These are phyloP conservation scores for Avena insularis DNA, from an alignment of 176 grass and related monocot species.

Conservation along the genomic window DNA sequence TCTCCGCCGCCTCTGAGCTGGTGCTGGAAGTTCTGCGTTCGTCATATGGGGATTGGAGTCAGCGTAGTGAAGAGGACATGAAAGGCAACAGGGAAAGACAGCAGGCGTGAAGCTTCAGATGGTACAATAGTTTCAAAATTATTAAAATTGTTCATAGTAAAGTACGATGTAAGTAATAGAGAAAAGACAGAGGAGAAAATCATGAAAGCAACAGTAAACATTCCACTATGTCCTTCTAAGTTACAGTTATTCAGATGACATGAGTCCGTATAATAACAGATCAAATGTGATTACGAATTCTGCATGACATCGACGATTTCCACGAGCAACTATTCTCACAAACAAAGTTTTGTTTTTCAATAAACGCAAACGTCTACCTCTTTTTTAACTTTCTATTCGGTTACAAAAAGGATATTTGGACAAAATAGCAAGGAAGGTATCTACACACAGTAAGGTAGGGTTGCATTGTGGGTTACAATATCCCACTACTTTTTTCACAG, in stretches of 20 bases:
- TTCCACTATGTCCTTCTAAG: not conserved
- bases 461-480: not conserved
- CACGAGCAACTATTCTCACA: not conserved
- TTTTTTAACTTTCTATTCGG: not conserved
- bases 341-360: not conserved
- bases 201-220: not conserved
- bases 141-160: not conserved
- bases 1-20: conserved; percentile 52
- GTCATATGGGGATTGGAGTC: conserved; percentile 1
- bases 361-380: not conserved
- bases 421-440: not conserved
- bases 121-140: not conserved
- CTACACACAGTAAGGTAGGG: not conserved
- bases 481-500: conserved; percentile 11
- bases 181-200: not conserved
- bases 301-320: not conserved
- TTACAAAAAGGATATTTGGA: not conserved
- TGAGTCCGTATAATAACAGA: not conserved
- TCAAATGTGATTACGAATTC: not conserved
- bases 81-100: not conserved
- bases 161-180: not conserved
- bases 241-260: not conserved
- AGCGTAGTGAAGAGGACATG: not conserved
- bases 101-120: not conserved
- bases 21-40: conserved; percentile 33